Evolutionary conservation across 208 protist species (phyloP), one percentile per base, ranked within the genome.

Genomic region (Wallacemonas sp.): DNA sequence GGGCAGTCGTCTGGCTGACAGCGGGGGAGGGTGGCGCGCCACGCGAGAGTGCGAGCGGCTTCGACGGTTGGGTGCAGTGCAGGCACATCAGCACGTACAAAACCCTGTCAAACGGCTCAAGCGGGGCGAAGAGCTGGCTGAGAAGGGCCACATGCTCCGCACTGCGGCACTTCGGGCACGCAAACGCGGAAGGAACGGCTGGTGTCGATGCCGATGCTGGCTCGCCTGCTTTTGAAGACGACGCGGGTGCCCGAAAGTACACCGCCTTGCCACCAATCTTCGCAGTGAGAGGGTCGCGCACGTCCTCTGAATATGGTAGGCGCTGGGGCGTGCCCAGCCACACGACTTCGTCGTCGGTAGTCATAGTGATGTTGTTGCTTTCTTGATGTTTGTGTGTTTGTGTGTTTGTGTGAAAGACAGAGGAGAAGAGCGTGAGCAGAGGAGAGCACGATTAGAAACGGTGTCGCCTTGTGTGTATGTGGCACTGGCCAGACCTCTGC

Each of bases 41-140:
- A 2, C 38, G 57, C 4, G 26, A 14, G 7, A 3, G 12, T 18
- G 29, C 39, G 4, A 33, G 28, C 23, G 41, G 41, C 18, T 50
- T 64, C 0, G 33, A 38, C 0, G 42, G 18, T 10, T 39, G 52
- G 8, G 74, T 74, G 62, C 89, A 95, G 14, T 64, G 52, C 31
- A 72, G 38, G 65, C 91, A 97, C 38, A 70, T 74, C 31, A 97
- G 66, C 7, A 97, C 52, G 65, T 97, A 97, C 3, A 97, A 42
- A 26, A 97, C 81, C 23, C 91, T 78, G 68, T 97, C 91, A 62
- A 86, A 91, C 45, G 79, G 69, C 29, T 87, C 79, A 20, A 92
- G 72, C 8, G 91, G 89, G 2, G 87, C 87, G 54, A 91, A 93
- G 36, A 97, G 52, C 66, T 97, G 91, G 28, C 75, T 59, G 22